These are phyloP conservation scores for Diaporthe sp. DNA, from an alignment of 2,329 filamentous ascomycete species.

Conservation along the genomic window DNA sequence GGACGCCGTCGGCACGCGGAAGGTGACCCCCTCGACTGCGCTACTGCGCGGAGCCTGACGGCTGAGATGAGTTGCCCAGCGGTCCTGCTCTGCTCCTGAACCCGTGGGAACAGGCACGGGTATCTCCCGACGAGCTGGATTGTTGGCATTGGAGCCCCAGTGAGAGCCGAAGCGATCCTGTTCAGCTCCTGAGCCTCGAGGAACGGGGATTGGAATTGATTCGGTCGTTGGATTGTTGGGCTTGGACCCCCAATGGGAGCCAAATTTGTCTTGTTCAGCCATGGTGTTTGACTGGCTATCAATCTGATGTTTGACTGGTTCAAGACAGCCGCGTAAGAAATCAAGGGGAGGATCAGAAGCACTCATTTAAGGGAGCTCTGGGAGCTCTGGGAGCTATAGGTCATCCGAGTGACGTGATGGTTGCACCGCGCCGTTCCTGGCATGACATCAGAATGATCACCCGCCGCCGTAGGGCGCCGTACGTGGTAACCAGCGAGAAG, in stretches of 20 bases:
- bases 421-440: slow-evolving; percentile 3
- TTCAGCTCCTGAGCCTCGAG: slow-evolving; percentile 40
- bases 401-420: slow-evolving; percentile 38
- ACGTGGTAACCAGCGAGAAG: neutral
- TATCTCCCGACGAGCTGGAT: slow-evolving; percentile 26
- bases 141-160: slow-evolving; percentile 30
- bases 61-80: slow-evolving; percentile 44
- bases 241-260: slow-evolving; percentile 40
- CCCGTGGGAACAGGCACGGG: slow-evolving; percentile 29
- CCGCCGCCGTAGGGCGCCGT: neutral
- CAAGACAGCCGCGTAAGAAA: neutral
- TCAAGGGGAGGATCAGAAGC: neutral
- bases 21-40: slow-evolving; percentile 23
- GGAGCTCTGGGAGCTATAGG: slow-evolving; percentile 25
- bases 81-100: slow-evolving; percentile 44
- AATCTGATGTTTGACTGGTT: neutral
- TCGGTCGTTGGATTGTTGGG: slow-evolving; percentile 34
- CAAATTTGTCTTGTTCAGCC: slow-evolving; percentile 44
- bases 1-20: slow-evolving; percentile 34
- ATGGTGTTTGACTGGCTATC: slow-evolving; percentile 36
- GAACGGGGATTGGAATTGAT: slow-evolving; percentile 27
- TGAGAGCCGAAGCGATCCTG: slow-evolving; percentile 40
- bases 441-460: slow-evolving; percentile 41
- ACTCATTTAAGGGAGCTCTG: neutral
- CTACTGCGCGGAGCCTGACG: slow-evolving; percentile 37